These are phyloP conservation scores for Metarhizium anisopliae DNA, from an alignment of 2,329 filamentous ascomycete genomes.

Conservation along the genomic window DNA sequence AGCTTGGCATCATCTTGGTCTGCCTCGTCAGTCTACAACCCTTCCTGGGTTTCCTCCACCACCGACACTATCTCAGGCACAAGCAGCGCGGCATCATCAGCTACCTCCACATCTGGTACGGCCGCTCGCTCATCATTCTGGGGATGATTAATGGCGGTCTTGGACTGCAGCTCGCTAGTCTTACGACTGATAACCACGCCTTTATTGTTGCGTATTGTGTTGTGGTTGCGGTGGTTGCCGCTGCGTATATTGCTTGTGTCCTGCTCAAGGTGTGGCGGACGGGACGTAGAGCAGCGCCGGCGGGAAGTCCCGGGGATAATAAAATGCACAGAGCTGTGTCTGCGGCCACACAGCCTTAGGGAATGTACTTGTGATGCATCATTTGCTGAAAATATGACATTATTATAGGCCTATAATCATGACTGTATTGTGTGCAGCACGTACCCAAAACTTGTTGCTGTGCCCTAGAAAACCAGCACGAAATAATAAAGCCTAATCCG, in stretches of 20 bases:
- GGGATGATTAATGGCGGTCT: conserved; percentile 57
- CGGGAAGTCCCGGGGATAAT: not conserved
- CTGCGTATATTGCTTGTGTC: conserved; percentile 29
- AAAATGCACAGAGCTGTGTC: not conserved
- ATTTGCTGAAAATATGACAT: too few relatives aligned
- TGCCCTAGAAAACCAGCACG: too few relatives aligned
- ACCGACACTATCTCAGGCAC: conserved; percentile 40
- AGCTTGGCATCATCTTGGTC: conserved; percentile 46
- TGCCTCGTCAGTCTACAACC: conserved; percentile 49
- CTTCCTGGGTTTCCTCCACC: conserved; percentile 48
- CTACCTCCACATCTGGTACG: conserved; percentile 54
- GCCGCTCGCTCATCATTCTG: conserved; percentile 46
- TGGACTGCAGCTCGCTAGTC: conserved; percentile 41
- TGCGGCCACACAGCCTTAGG: not conserved
- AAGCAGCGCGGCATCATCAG: conserved; percentile 41
- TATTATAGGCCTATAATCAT: too few relatives aligned
- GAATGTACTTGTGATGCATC: too few relatives aligned
- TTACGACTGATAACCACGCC: conserved; percentile 18
- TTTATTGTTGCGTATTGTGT: conserved; percentile 48
- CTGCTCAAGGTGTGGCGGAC: not conserved
- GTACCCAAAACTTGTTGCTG: too few relatives aligned
- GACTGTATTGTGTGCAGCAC: too few relatives aligned
- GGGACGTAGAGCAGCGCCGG: not conserved
- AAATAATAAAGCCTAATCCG: too few relatives aligned
- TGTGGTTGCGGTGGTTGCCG: conserved; percentile 39